These are phyloP conservation scores for Silybum marianum DNA, from an alignment of 129 eudicot genomes.

Conservation along the genomic window DNA sequence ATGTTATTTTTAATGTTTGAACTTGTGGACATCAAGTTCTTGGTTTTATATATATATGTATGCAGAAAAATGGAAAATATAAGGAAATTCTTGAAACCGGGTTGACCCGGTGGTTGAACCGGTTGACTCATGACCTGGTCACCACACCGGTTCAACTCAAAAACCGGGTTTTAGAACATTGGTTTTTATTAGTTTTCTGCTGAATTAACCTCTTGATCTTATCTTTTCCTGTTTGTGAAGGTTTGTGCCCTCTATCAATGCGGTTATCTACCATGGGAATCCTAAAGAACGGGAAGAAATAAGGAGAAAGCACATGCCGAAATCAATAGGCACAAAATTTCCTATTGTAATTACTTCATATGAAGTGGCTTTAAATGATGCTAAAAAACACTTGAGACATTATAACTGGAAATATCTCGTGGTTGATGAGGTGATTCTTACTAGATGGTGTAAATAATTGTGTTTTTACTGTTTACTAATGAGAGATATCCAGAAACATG, in stretches of 20 bases:
- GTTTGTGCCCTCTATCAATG: slow-evolving; percentile 77
- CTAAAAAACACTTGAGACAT: slow-evolving; percentile 66
- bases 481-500: neutral
- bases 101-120: too few species aligned
- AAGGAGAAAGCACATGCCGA: slow-evolving; percentile 84
- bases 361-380: slow-evolving; percentile 89
- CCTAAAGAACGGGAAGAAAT: slow-evolving; percentile 60
- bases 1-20: too few species aligned
- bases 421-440: slow-evolving; percentile 82
- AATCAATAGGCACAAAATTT: slow-evolving; percentile 65
- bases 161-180: too few species aligned
- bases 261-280: slow-evolving; percentile 84
- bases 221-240: slow-evolving; percentile 39
- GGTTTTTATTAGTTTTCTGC: neutral
- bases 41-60: too few species aligned
- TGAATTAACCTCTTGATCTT: neutral
- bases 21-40: too few species aligned
- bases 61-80: too few species aligned
- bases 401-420: slow-evolving; percentile 91
- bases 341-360: slow-evolving; percentile 90
- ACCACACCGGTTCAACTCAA: too few species aligned
- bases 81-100: too few species aligned
- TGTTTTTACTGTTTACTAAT: neutral
- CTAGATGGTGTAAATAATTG: neutral
- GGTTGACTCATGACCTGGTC: too few species aligned